Base-by-base conservation (phyloP, 2,329 filamentous ascomycete species). In the Fusarium solani-melongenae region DNA sequence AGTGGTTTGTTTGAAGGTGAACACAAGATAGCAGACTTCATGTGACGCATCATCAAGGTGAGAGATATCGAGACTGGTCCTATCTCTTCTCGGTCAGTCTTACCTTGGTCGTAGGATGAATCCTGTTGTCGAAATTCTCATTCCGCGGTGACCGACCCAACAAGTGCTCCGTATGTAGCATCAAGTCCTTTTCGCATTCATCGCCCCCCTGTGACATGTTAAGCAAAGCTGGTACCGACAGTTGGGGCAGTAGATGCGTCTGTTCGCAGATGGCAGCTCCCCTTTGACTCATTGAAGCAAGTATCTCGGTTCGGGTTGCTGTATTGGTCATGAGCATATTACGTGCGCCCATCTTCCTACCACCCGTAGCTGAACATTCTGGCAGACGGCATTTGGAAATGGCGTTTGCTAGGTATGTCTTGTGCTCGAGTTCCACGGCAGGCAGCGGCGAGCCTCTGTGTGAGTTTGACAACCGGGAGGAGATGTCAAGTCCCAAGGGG, bases 371-470 rank as follows among this genome's bases (percentile, higher is more conserved):
- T n/a, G n/a, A 12, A 33, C 8, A 12, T 55, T 59, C 11, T 39
- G n/a, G 41, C 36, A 34, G 51, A 44, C 15, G 31, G 33, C 31
- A 38, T 44, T 41, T 31, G 29, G 62, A 20, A 33, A 56, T 49
- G 31, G 51, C 39, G 58, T 59, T 61, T 62, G 62, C 56, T 41
- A 61, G 51, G 34, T 63, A 61, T 55, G 34, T 63, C 56, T 67
- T 24, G 58, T 64, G 41, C 34, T 34, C 33, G 27, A 70, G 75
- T 77, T 58, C 58, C 64, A 77, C 72, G 53, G 51, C 64, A 74
- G 66, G 59, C 65, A 75, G 73, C 58, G 41, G 63, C 46, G 38
- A 66, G 61, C 67, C 66, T 74, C 29, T 33, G 17, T 20, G 62
- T 27, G 34, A 53, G 66, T 56, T 46, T 67, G 39, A 60, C 53